These are phyloP conservation scores for Eucalyptus polybractea DNA, from an alignment of 345 rosid genomes.

Conservation along the genomic window DNA sequence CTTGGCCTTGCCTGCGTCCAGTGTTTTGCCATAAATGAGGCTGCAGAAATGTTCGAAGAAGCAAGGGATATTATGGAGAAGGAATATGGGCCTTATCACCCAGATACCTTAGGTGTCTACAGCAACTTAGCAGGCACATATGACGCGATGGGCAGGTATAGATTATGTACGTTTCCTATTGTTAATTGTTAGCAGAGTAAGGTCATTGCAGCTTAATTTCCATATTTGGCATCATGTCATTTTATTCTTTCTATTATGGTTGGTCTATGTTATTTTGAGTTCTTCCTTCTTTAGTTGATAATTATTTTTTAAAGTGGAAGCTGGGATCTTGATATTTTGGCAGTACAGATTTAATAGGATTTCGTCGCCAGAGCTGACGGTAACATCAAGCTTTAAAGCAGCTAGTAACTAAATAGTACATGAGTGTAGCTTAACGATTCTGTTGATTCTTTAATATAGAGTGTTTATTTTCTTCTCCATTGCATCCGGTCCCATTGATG, in stretches of 20 bases:
- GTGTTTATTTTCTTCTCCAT: background rate
- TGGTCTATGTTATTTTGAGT: background rate
- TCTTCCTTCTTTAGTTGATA: background rate
- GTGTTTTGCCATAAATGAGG: slow-evolving; percentile 59
- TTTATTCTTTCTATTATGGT: background rate
- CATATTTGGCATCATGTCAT: background rate
- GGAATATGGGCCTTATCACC: slow-evolving; percentile 90
- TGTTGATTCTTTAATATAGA: background rate
- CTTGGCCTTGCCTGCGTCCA: slow-evolving; percentile 89
- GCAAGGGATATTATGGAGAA: slow-evolving; percentile 71
- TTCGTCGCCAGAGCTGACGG: background rate
- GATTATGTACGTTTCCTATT: background rate
- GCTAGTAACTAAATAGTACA: background rate
- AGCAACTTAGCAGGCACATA: slow-evolving; percentile 96
- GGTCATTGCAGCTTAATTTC: background rate
- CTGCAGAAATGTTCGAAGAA: slow-evolving; percentile 85
- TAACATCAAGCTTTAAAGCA: background rate
- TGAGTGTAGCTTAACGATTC: background rate
- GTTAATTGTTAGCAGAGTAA: background rate
- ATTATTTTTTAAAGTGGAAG: background rate
- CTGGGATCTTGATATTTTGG: background rate
- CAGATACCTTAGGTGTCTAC: slow-evolving; percentile 80
- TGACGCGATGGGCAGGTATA: slow-evolving; percentile 97
- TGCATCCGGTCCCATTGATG: background rate
- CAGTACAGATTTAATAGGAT: background rate